Percentiles rank a stretch among this genome's conserved stretches.
Evolutionary conservation across 176 grass and related monocot species (phyloP).

Genomic region (Tillandsia fasciculata): DNA sequence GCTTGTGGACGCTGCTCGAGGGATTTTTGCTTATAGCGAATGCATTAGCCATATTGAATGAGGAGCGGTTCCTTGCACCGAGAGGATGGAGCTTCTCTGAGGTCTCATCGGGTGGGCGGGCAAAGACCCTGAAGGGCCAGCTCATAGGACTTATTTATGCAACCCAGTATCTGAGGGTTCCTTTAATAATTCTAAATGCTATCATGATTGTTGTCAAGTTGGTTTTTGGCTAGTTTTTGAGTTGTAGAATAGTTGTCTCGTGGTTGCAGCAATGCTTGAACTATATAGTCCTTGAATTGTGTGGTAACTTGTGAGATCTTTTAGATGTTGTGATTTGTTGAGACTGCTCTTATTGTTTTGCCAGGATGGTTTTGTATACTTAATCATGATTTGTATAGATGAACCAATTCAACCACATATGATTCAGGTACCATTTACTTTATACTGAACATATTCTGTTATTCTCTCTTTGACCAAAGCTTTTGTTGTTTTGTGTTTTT

Average conservation of each 20-base stretch:
- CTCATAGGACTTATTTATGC: constrained; percentile 71
- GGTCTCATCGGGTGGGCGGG: constrained; percentile 50
- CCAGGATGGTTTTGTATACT: no score
- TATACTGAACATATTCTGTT: no score
- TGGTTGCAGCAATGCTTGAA: not conserved
- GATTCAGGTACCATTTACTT: no score
- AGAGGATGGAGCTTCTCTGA: constrained; percentile 84
- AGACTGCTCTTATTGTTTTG: no score
- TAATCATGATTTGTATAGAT: no score
- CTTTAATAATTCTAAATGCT: constrained; percentile 72
- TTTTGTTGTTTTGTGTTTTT: no score
- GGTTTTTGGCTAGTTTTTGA: constrained; percentile 43
- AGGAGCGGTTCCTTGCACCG: constrained; percentile 67
- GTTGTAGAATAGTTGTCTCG: not conserved
- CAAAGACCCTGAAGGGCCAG: constrained; percentile 74
- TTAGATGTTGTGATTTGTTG: no score
- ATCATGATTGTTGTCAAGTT: constrained; percentile 67
- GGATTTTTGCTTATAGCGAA: constrained; percentile 75
- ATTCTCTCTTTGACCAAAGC: no score
- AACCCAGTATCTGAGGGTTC: constrained; percentile 63
- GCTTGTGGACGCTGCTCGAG: constrained; percentile 61
- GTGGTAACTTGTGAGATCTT: no score
- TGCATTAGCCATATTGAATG: constrained; percentile 76
- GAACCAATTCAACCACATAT: no score
- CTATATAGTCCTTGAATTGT: no score